Evolutionary conservation across 345 rosid species (phyloP), one percentile per base, ranked within the genome.

Genomic region (Populus deltoides): DNA sequence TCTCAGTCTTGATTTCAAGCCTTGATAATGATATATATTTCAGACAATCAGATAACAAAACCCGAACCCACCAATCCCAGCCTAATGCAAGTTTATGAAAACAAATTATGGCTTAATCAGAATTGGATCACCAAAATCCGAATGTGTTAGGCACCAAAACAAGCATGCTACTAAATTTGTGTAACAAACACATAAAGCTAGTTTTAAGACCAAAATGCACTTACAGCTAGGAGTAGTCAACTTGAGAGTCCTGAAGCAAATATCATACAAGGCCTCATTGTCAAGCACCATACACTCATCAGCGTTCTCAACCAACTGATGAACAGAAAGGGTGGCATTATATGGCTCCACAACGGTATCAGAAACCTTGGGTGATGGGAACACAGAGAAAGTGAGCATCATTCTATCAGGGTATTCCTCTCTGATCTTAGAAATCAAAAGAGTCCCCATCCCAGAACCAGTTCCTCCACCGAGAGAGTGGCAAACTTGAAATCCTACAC

Each of bases 221-320:
- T 69, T 80, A 80, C 82, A 80, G 75, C 82, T 80, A 24, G 82
- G 82, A 18, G 78, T 80, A 20, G 82, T 80, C 53, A 80, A 22
- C 68, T 80, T 80, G 70, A 80, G 78, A 47, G 77, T 80, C 75
- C 82, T 80, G 71, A 80, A 80, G 13, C 82, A 80, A 9, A 80
- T 80, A 36, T 80, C 82, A 57, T 80, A 80, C 45, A 80, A 63
- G 35, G 82, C 82, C 70, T 80, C 82, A 20, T 80, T 80, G 66
- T 80, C 82, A 68, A 80, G 73, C 49, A 80, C 82, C 82, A 80
- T 80, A 39, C 82, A 80, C 75, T 80, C 82, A 47, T 80, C 82
- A 17, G 82, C 82, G 15, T 80, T 80, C 70, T 80, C 82, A 75
- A 80, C 82, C 49, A 80, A 51, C 65, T 80, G 78, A 70, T 80